A percentile compares a stretch with the other conserved stretches of the same genome.
phyloP scores from a whole-genome alignment of 2,329 filamentous ascomycete genomes.

The Periconia sp. region DNA sequence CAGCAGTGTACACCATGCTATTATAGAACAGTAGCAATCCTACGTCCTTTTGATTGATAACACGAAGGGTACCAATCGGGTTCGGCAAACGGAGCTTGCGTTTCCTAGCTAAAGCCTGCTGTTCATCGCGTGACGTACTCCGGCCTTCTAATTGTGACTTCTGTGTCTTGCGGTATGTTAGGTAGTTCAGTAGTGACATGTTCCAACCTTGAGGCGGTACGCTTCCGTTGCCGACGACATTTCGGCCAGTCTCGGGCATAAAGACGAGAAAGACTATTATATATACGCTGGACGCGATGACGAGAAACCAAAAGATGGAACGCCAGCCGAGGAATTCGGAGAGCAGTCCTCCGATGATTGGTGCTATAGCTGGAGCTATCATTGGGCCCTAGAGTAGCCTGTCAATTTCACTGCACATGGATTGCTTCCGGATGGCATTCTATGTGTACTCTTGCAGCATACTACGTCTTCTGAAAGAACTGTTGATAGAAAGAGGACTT shows the following conservation, averaged over 20 bases:
- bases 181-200: conserved; percentile 30
- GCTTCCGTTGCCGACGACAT: conserved; percentile 36
- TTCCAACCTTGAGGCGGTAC: conserved; percentile 31
- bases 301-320: conserved; percentile 43
- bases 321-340: conserved; percentile 41
- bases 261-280: conserved; percentile 37
- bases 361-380: conserved; percentile 29
- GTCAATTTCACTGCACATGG: too few relatives aligned
- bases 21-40: conserved; percentile 45
- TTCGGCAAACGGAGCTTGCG: conserved; percentile 53
- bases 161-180: conserved; percentile 35
- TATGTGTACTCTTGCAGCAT: too few relatives aligned
- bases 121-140: conserved; percentile 26
- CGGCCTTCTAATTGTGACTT: conserved; percentile 13
- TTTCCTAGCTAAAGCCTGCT: conserved; percentile 28
- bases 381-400: conserved; percentile 48
- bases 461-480: too few relatives aligned
- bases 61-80: conserved; percentile 48
- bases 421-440: too few relatives aligned
- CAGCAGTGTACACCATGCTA: conserved; percentile 53
- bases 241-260: conserved; percentile 46
- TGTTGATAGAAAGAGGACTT: conserved; percentile 18
- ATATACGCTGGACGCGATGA: conserved; percentile 43
- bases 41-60: conserved; percentile 49
- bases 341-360: conserved; percentile 37